Conservation (phyloP, 805 yeast species). For the Yarrowia divulgata region DNA sequence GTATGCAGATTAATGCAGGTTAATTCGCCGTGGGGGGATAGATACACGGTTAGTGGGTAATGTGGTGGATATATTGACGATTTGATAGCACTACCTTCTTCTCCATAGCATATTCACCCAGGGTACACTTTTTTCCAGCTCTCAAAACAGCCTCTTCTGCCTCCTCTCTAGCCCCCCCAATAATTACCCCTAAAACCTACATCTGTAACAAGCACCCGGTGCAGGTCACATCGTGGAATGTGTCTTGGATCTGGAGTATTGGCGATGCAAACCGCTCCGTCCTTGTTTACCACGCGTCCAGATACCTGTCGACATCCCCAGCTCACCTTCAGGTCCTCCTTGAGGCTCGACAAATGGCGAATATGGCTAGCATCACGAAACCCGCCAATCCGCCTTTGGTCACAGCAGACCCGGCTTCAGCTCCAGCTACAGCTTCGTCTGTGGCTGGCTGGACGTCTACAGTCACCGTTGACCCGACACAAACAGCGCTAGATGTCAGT, state of each 20-base stretch:
- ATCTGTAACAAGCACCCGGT: slow-evolving; percentile 35
- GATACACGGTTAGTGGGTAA: neutral
- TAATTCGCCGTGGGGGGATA: slow-evolving; percentile 1
- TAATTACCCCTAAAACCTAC: slow-evolving; percentile 22
- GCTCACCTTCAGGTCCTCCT: neutral
- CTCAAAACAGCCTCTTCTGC: neutral
- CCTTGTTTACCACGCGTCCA: slow-evolving; percentile 4
- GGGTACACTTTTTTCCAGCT: neutral
- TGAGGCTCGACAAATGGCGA: neutral
- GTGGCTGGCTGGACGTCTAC: neutral
- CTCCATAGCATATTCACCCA: too few relatives aligned
- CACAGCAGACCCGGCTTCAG: neutral
- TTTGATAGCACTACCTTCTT: too few relatives aligned
- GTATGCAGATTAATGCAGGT: slow-evolving; percentile 21
- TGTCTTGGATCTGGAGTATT: slow-evolving; percentile 11
- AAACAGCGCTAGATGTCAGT: neutral
- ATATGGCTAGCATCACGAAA: neutral
- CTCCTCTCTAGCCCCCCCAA: neutral
- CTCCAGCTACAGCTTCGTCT: neutral
- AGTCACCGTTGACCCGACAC: neutral
- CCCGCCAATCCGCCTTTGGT: neutral
- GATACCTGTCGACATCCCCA: neutral
- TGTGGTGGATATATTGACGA: neutral
- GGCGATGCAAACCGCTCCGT: slow-evolving; percentile 1
- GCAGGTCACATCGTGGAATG: slow-evolving; percentile 25